Evolutionary conservation across 1,284 basidiomycete genomes (phyloP).

Genomic region (Rugosomyces carneus): DNA sequence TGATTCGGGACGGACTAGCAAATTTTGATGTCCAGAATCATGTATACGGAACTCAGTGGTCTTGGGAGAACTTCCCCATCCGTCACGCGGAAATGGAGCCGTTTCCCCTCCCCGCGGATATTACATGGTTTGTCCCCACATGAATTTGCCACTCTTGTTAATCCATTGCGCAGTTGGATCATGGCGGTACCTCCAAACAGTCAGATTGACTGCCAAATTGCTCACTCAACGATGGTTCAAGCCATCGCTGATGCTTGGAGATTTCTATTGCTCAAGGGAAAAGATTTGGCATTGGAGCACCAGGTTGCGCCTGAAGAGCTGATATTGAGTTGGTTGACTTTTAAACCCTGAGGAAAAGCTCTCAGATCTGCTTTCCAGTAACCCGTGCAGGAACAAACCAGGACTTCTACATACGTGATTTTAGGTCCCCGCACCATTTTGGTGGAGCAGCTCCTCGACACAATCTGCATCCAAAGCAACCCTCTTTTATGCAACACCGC

Average conservation of each 20-base stretch:
- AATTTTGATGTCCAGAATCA: slow-evolving; percentile 17
- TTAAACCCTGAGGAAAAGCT: background rate
- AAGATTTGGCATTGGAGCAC: slow-evolving; percentile 26
- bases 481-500: slow-evolving; percentile 7
- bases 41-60: slow-evolving; percentile 28
- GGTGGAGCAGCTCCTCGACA: background rate
- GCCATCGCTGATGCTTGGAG: slow-evolving; percentile 38
- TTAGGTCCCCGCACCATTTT: slow-evolving; percentile 18
- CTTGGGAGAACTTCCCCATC: slow-evolving; percentile 27
- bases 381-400: slow-evolving; percentile 32
- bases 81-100: slow-evolving; percentile 23
- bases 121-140: slow-evolving; percentile 31
- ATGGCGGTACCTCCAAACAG: slow-evolving; percentile 32
- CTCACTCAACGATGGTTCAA: slow-evolving; percentile 27
- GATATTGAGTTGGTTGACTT: slow-evolving; percentile 32
- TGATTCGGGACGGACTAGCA: slow-evolving; percentile 25
- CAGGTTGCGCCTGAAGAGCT: slow-evolving; percentile 38
- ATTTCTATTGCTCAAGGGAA: slow-evolving; percentile 32
- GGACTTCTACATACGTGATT: slow-evolving; percentile 31
- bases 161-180: slow-evolving; percentile 35
- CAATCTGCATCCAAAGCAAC: slow-evolving; percentile 1
- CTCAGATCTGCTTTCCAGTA: slow-evolving; percentile 20
- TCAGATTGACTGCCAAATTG: slow-evolving; percentile 33
- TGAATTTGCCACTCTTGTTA: background rate
- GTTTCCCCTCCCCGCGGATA: slow-evolving; percentile 26